phyloP scores from a whole-genome alignment of 2,329 filamentous ascomycete genomes.

The Didymella pomorum region DNA sequence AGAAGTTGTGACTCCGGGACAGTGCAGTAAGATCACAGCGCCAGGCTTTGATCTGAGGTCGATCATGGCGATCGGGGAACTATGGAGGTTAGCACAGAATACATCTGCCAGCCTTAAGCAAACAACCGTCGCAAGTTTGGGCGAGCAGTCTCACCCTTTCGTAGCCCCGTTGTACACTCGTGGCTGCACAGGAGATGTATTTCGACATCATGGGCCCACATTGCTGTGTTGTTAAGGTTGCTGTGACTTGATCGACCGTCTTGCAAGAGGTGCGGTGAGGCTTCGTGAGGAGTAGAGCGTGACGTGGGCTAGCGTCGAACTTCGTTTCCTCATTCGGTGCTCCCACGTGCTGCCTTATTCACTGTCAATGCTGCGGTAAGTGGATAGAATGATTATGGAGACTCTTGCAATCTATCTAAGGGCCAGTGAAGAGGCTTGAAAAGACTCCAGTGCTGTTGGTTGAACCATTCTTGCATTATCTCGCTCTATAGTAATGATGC shows the following conservation, averaged over 20 bases:
- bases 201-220: constrained; percentile 24
- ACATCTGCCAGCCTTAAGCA: background rate
- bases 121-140: background rate
- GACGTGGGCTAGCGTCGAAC: constrained; percentile 19
- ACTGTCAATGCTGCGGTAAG: background rate
- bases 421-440: background rate
- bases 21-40: constrained; percentile 57
- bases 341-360: background rate
- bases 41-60: constrained; percentile 46
- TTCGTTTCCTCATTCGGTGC: constrained; percentile 5
- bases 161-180: constrained; percentile 33
- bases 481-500: constrained; percentile 14
- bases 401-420: background rate
- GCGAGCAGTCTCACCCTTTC: constrained; percentile 33
- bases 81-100: constrained; percentile 8
- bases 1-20: constrained; percentile 58
- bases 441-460: background rate
- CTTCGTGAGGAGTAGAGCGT: constrained; percentile 16
- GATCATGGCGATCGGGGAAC: constrained; percentile 23
- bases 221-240: background rate
- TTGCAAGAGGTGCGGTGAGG: background rate
- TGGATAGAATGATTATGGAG: background rate
- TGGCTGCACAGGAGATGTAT: constrained; percentile 35
- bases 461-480: constrained; percentile 17
- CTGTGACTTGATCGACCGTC: background rate